phyloP scores from a whole-genome alignment of 768 basidiomycete species.

The Xanthoconium stramineum region DNA sequence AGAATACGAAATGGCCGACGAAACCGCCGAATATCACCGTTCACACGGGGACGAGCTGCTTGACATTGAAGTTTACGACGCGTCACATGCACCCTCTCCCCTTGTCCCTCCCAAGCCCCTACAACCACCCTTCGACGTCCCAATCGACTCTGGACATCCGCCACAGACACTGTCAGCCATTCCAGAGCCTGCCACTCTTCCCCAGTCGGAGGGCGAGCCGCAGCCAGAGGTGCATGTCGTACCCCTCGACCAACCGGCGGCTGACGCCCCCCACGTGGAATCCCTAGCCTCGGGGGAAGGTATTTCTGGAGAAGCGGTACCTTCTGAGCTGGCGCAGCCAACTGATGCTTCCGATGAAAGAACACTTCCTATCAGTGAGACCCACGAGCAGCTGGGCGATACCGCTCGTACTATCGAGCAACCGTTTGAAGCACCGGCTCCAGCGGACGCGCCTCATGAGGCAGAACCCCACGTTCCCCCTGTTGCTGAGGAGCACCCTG shows the following conservation, averaged over 20 bases:
- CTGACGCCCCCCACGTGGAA: constrained; percentile 19
- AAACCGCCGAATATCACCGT: constrained; percentile 27
- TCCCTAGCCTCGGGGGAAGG: constrained; percentile 6
- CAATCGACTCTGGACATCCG: constrained; percentile 16
- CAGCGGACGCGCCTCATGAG: constrained; percentile 3
- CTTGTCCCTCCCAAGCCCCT: constrained; percentile 13
- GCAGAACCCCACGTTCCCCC: constrained; percentile 1
- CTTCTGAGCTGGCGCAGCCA: constrained; percentile 5
- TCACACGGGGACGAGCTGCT: constrained; percentile 27
- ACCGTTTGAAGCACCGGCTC: constrained; percentile 3
- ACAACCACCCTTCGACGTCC: constrained; percentile 14
- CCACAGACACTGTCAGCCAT: background rate
- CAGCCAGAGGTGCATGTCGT: constrained; percentile 7
- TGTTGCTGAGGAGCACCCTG: constrained; percentile 2
- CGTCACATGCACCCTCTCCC: constrained; percentile 33
- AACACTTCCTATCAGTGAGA: constrained; percentile 18
- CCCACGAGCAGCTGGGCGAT: constrained; percentile 14
- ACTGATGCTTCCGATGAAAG: constrained; percentile 6
- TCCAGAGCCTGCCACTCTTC: constrained; percentile 6
- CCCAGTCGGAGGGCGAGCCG: constrained; percentile 6
- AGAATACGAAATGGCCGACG: constrained; percentile 47
- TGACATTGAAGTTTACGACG: constrained; percentile 43
- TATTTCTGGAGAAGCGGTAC: constrained; percentile 5
- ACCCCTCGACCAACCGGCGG: constrained; percentile 16
- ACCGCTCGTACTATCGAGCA: constrained; percentile 1